Evolutionary conservation across 1,284 basidiomycete species (phyloP), one percentile per base, ranked within the genome.

Genomic region (Lentinula novae-zelandiae): DNA sequence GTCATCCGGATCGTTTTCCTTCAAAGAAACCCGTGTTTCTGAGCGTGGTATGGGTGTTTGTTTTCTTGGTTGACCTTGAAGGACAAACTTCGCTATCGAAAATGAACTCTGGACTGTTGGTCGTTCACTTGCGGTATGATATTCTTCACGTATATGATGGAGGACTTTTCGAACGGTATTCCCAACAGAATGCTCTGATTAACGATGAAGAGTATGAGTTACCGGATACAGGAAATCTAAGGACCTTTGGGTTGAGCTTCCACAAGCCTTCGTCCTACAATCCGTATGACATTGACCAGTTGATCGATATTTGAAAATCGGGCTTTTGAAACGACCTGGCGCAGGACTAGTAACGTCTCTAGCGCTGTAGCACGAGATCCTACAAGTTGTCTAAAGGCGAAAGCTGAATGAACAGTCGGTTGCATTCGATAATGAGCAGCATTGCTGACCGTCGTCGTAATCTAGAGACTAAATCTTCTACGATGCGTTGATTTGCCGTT

Each of bases 111-210:
- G 71, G 4, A 76, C 68, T 22, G 78, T 66, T 3, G 75, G 68
- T 34, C 78, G 80, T 66, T 76, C 77, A 5, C 80, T 81, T 1
- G 87, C 87, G 15, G 89, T 84, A 63, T 89, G 81, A 72, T 95
- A 95, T 71, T 99, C 96, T 75, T 99, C 96, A 54, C 94, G 84
- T 63, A 98, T 89, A 69, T 97, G 90, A 70, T 95, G 93, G 38
- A 97, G 79, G 42, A 98, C 87, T 67, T 95, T 90, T 39, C 95
- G 85, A 51, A 96, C 90, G 36, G 95, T 96, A 72, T 98, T 98
- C 12, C 94, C 95, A 46, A 97, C 90, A 49, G 94, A 91, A 69
- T 96, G 90, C 72, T 99, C 96, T 95, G 68, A 58, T 48, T 39
- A 27, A 42, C 34, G 7, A 42, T 36, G 50, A 54, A 46, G 62